These are phyloP conservation scores for Parafenestella ontariensis DNA, from an alignment of 2,329 filamentous ascomycete genomes.

Conservation along the genomic window DNA sequence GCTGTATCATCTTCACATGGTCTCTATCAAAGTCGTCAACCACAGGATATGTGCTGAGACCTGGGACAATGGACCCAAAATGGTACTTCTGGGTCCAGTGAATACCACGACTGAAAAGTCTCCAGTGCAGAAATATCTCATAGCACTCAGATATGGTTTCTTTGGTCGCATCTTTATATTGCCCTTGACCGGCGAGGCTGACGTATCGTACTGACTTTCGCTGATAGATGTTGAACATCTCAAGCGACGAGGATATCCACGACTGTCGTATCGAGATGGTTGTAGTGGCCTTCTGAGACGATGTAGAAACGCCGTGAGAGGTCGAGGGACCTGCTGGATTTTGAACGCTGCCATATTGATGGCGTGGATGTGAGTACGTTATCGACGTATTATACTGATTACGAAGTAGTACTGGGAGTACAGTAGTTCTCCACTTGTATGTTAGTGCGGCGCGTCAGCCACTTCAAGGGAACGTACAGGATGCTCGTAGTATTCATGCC, in stretches of 20 bases:
- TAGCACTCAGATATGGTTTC: neutral
- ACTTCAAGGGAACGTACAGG: conserved; percentile 3
- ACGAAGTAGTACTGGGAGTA: neutral
- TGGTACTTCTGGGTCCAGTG: neutral
- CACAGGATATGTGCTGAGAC: conserved; percentile 14
- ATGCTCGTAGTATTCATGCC: conserved; percentile 8
- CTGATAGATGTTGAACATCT: neutral
- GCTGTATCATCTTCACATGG: neutral
- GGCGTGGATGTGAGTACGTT: no score
- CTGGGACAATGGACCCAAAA: conserved; percentile 9
- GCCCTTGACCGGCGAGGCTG: neutral
- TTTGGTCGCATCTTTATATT: neutral
- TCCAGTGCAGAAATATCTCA: neutral
- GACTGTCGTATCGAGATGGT: no score
- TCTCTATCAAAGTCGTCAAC: neutral
- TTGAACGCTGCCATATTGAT: no score
- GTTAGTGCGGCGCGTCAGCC: neutral
- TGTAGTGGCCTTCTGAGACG: no score
- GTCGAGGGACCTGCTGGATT: no score
- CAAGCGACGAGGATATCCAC: no score
- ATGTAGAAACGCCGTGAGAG: no score
- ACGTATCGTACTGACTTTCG: neutral
- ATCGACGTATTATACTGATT: no score
- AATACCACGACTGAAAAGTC: conserved; percentile 4
- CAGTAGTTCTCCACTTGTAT: neutral